Evolutionary conservation across 805 yeast genomes (phyloP), one percentile per base, ranked within the genome.

Genomic region (Candida dajiaensis): DNA sequence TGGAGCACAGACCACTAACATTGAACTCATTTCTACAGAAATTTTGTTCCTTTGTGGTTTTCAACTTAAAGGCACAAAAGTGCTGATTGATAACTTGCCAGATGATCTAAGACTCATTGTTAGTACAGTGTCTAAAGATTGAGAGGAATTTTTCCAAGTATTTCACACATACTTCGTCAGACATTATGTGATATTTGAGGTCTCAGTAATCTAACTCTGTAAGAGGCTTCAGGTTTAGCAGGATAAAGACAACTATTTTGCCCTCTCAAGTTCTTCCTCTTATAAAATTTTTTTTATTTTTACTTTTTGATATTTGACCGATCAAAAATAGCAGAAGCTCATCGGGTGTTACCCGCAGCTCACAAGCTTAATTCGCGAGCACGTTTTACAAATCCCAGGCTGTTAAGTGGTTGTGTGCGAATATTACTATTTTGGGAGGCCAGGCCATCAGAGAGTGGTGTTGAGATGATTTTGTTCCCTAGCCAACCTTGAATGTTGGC

Each of bases 11-110:
- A 51, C 99, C 99, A 53, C 89, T 80, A 42, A 92, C 98, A 65
- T 94, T 94, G 70, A 88, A 90, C 66, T 94, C 98, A 64, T 92
- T 94, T 64, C 97, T 74, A 70, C 99, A 94, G 64, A 94, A 94
- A 57, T 81, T 85, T 66, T 92, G 97, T 22, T 81, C 88, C 61
- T 88, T 87, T 50, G 87, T 86, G 23, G 97, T 85, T 61, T 85
- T 86, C 58, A 94, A 73, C 68, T 92, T 92, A 72, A 85, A 94
- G 20, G 99, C 87, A 72, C 99, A 94, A 63, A 92, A 94, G 64
- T 89, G 92, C 65, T 88, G 89, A 70, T 90, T 89, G 58, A 94
- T 88, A 50, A 92, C 94, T 72, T 88, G 95, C 99, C 99, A 94
- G 61, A 94, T 88, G 56, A 94, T 83, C 78, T 92, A 36, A 12